Conservation (phyloP, 148 eudicot genomes). For the Fagopyrum esculentum region DNA sequence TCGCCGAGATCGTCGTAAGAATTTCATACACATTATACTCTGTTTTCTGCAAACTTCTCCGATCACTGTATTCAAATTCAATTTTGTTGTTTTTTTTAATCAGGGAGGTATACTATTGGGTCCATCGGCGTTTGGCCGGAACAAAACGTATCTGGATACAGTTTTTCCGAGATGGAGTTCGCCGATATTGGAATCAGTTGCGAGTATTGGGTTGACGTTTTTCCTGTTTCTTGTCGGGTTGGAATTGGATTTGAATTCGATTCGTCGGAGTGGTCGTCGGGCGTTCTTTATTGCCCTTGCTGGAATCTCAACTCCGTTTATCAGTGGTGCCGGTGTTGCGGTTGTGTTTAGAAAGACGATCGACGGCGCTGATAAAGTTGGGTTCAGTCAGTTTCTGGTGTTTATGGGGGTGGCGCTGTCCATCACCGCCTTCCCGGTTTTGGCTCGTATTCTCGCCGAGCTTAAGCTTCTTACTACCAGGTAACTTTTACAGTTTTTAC, state of each 20-base stretch:
- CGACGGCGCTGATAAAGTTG: conserved; percentile 15
- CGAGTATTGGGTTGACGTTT: conserved; percentile 44
- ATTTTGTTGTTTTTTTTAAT: neutral
- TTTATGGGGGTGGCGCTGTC: conserved; percentile 53
- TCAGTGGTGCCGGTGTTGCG: conserved; percentile 26
- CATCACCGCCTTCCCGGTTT: conserved; percentile 45
- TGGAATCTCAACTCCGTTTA: conserved; percentile 41
- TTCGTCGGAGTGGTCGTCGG: conserved; percentile 29
- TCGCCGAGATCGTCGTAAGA: conserved; percentile 48
- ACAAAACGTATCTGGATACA: conserved; percentile 16
- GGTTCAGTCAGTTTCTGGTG: conserved; percentile 26
- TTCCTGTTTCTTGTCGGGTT: conserved; percentile 45
- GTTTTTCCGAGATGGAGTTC: conserved; percentile 38
- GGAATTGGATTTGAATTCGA: conserved; percentile 35
- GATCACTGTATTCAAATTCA: too few species aligned
- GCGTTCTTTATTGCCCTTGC: conserved; percentile 34
- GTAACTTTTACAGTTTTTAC: neutral
- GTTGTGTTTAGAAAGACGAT: conserved; percentile 19
- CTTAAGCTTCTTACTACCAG: conserved; percentile 44
- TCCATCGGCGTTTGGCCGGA: conserved; percentile 43
- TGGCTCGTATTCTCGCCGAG: conserved; percentile 41
- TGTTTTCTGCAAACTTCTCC: too few species aligned
- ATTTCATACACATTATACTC: neutral
- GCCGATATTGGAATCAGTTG: conserved; percentile 41
- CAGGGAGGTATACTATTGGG: conserved; percentile 57